Percentiles rank a stretch among this genome's conserved stretches.
Conservation (phyloP, 1,139 yeast genomes). For the Barnettozyma hawaiiensis region DNA sequence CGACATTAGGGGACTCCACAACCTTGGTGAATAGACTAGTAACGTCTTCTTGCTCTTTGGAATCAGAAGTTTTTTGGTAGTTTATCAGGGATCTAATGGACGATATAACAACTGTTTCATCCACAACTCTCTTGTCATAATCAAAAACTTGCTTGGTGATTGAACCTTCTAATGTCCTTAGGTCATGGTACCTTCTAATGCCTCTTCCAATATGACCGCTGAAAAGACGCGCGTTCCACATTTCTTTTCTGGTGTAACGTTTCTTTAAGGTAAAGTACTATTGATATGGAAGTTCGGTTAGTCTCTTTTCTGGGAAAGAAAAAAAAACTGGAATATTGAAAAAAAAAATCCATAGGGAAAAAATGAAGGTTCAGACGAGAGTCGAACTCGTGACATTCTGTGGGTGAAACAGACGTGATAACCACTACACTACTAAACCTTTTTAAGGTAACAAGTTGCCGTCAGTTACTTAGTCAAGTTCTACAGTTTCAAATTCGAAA, state of each 20-base stretch:
- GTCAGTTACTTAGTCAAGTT: background rate
- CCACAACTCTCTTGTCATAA: slow-evolving; percentile 2
- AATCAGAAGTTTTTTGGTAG: slow-evolving; percentile 6
- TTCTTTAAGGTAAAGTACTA: too few relatives aligned
- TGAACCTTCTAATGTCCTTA: slow-evolving; percentile 1
- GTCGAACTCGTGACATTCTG: slow-evolving; percentile 32
- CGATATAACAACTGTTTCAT: slow-evolving; percentile 1
- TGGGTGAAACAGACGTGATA: slow-evolving; percentile 31
- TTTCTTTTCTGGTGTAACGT: background rate
- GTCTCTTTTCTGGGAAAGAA: background rate
- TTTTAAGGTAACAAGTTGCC: background rate
- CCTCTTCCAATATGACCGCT: background rate
- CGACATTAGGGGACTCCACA: slow-evolving; percentile 15
- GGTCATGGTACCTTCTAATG: slow-evolving; percentile 3
- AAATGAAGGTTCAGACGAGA: slow-evolving; percentile 28
- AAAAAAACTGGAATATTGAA: slow-evolving; percentile 4
- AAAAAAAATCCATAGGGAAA: too few relatives aligned
- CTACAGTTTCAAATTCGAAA: background rate
- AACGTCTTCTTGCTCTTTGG: slow-evolving; percentile 5
- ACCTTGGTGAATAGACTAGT: slow-evolving; percentile 8
- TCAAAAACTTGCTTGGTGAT: slow-evolving; percentile 2
- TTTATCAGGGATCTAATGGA: slow-evolving; percentile 8
- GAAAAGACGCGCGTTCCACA: background rate
- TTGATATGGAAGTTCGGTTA: too few relatives aligned
- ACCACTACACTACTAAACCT: slow-evolving; percentile 32